Percentiles rank a stretch among this genome's conserved stretches.
phyloP scores from a whole-genome alignment of 176 grass and related monocot species.

The Eragrostis nindensis region DNA sequence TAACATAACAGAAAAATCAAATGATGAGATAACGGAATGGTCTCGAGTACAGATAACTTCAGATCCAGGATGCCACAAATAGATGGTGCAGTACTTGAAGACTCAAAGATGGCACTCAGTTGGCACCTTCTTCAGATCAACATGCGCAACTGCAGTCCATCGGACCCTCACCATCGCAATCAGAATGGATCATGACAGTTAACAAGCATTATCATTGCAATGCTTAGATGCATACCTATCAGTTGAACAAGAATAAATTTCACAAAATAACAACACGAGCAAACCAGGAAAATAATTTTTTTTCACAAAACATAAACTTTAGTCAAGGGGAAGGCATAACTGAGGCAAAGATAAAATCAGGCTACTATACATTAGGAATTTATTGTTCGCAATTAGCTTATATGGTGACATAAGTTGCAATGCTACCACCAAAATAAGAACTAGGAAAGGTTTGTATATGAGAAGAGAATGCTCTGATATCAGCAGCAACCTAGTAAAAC shows the following conservation, averaged over 20 bases:
- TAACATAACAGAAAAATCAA: conserved; percentile 46
- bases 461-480: conserved; percentile 30
- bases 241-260: background rate
- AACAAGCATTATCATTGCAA: conserved; percentile 8
- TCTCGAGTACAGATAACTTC: conserved; percentile 24
- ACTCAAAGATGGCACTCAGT: conserved; percentile 26
- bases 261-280: background rate
- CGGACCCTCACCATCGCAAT: conserved; percentile 20
- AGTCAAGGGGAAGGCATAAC: background rate
- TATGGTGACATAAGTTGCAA: conserved; percentile 9
- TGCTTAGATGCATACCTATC: conserved; percentile 1
- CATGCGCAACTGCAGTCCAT: conserved; percentile 20
- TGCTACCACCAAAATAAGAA: conserved; percentile 39
- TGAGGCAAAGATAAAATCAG: conserved; percentile 27
- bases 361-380: conserved; percentile 20
- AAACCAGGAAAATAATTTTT: background rate
- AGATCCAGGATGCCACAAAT: conserved; percentile 44
- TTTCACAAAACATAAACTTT: background rate
- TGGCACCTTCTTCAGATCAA: conserved; percentile 28
- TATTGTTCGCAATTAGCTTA: conserved; percentile 23
- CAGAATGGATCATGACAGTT: conserved; percentile 8
- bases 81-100: conserved; percentile 20
- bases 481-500: conserved; percentile 39
- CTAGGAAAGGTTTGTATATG: conserved; percentile 35
- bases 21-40: conserved; percentile 33